Evolutionary conservation across 768 basidiomycete species (phyloP), one percentile per base, ranked within the genome.

Genomic region (Mrakia blollopis): DNA sequence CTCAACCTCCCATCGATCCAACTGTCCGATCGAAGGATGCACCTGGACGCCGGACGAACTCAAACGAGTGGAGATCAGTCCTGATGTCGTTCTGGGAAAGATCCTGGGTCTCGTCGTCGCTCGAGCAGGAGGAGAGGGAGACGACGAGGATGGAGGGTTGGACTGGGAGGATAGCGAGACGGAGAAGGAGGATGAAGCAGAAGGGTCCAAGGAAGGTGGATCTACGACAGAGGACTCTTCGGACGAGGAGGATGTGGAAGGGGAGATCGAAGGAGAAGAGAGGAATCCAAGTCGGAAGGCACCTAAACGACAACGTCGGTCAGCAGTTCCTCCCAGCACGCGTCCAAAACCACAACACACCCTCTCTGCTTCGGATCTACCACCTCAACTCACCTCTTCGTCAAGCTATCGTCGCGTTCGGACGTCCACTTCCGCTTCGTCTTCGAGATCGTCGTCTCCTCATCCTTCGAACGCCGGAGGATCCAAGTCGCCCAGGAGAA

Each of bases 281-380:
- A n/a, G n/a, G n/a, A n/a, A n/a, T n/a, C 81, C 60, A 71, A 76
- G 41, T 80, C 80, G 80, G 73, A 79, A 81, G 52, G 76, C 39
- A 81, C 79, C 72, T 80, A 83, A 74, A 81, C 82, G n/a, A 78
- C 80, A 47, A 68, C 80, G 13, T 18, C 78, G 54, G 3, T 52
- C 74, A 71, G 28, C 65, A 18, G 39, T n/a, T n/a, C n/a, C 74
- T 32, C 77, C 65, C 50, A 18, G 44, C 28, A 71, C 47, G 44
- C 79, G 76, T 35, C 81, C 80, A 14, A 79, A 79, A 1, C 80
- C 80, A 47, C 77, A 81, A 6, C 44, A 78, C 25, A 78, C 79
- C 57, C 67, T 76, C 41, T 76, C 79, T 10, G 41, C 62, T 28
- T 67, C 62, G 14, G 75, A 77, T 10, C 70, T 37, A 0, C 18